phyloP scores from a whole-genome alignment of 2,329 filamentous ascomycete species.

The Cryphonectria parasitica region DNA sequence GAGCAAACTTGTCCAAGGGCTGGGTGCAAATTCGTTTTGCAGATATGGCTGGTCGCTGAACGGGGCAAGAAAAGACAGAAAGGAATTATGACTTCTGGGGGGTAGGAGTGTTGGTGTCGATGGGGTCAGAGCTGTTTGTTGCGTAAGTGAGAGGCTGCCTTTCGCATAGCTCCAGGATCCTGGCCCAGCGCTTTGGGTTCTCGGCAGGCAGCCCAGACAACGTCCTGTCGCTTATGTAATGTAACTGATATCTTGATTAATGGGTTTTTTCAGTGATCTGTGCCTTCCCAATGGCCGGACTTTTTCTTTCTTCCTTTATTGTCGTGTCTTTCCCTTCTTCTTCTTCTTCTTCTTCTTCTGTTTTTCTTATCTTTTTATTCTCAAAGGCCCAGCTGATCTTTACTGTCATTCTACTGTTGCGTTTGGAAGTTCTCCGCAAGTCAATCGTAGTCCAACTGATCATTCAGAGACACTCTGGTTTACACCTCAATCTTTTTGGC shows the following conservation, averaged over 20 bases:
- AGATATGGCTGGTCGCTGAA: slow-evolving; percentile 4
- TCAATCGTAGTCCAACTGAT: too few species aligned
- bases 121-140: slow-evolving; percentile 4
- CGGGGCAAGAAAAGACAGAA: neutral
- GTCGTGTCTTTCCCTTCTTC: neutral
- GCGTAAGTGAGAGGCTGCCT: slow-evolving; percentile 7
- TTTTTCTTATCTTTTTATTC: too few species aligned
- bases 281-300: neutral
- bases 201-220: neutral
- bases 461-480: too few species aligned
- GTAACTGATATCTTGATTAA: neutral
- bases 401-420: too few species aligned
- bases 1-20: slow-evolving; percentile 22
- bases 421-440: too few species aligned
- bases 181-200: neutral
- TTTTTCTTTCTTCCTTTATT: neutral
- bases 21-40: slow-evolving; percentile 27
- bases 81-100: neutral
- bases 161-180: neutral
- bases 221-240: neutral
- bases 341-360: neutral
- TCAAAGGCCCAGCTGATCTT: too few species aligned
- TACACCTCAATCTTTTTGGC: too few species aligned
- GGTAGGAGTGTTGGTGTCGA: neutral
- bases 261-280: too few species aligned